Evolutionary conservation across 2,329 filamentous ascomycete species (phyloP).

Genomic region (Phyllosticta citrichinensis): DNA sequence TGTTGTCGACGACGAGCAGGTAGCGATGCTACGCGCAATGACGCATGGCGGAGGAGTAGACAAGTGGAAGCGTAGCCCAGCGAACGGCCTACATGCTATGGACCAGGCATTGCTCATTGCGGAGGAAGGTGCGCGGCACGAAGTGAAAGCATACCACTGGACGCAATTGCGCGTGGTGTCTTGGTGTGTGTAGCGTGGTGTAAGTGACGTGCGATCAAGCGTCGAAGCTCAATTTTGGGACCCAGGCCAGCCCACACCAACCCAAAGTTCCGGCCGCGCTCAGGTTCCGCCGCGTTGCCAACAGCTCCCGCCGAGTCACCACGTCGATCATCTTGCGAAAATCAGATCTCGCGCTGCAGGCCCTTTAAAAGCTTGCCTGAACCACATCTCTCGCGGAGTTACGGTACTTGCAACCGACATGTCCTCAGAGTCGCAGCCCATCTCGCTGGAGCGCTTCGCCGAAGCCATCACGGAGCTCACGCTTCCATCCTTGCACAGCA

Average conservation of each 20-base stretch:
- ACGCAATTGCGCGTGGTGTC: not conserved
- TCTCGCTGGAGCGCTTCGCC: constrained; percentile 53
- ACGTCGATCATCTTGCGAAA: constrained; percentile 2
- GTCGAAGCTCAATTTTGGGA: not conserved
- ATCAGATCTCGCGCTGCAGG: not conserved
- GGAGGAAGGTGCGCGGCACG: not conserved
- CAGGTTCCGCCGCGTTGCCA: not conserved
- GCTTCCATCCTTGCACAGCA: constrained; percentile 57
- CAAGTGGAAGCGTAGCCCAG: constrained; percentile 6
- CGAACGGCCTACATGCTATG: constrained; percentile 17
- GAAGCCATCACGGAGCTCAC: constrained; percentile 58
- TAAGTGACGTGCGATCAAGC: constrained; percentile 3
- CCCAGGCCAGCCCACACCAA: not conserved
- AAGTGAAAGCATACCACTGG: not conserved
- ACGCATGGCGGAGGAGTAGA: constrained; percentile 18
- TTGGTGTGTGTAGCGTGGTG: not conserved
- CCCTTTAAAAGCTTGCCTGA: not conserved
- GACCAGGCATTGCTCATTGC: constrained; percentile 21
- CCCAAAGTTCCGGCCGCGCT: not conserved
- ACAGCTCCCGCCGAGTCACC: not conserved
- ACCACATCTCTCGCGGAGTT: not conserved
- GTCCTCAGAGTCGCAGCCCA: constrained; percentile 54
- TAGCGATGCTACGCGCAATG: constrained; percentile 4
- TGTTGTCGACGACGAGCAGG: not conserved
- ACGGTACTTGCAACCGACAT: constrained; percentile 28